Evolutionary conservation across 139 green algal species (phyloP).

Genomic region (Spirogloea muscicola): DNA sequence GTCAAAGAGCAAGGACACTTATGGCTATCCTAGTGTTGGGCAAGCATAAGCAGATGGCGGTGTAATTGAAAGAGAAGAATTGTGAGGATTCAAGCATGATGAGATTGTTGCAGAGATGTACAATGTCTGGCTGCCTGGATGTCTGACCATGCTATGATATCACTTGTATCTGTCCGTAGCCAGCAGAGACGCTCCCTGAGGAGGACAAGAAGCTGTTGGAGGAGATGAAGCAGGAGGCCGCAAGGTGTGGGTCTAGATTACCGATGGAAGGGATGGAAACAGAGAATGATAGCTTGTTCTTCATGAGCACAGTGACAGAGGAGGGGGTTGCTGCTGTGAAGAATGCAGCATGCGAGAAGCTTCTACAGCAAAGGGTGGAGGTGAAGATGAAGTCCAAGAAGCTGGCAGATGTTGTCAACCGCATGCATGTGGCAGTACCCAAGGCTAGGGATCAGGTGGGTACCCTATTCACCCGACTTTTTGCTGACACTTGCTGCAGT

Average conservation of each 20-base stretch:
- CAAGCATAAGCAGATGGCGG: too few relatives aligned
- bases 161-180: too few relatives aligned
- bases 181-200: slow-evolving; percentile 37
- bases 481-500: too few relatives aligned
- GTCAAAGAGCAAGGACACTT: too few relatives aligned
- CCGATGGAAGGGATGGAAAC: slow-evolving; percentile 34
- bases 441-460: slow-evolving; percentile 60
- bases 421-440: slow-evolving; percentile 90
- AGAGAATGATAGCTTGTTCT: slow-evolving; percentile 16
- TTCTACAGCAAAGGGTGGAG: slow-evolving; percentile 87
- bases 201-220: slow-evolving; percentile 70
- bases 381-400: slow-evolving; percentile 86
- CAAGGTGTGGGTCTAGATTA: slow-evolving; percentile 7
- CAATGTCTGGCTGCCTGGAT: too few relatives aligned
- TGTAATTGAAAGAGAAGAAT: too few relatives aligned
- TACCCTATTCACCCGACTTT: too few relatives aligned
- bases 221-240: slow-evolving; percentile 66
- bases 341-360: slow-evolving; percentile 81
- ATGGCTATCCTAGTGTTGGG: too few relatives aligned
- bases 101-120: too few relatives aligned
- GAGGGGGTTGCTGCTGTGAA: slow-evolving; percentile 85
- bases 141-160: too few relatives aligned
- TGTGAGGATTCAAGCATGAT: too few relatives aligned
- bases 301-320: slow-evolving; percentile 89
- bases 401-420: slow-evolving; percentile 79